Evolutionary conservation across 192 early-diverging fungal species (phyloP).

Genomic region (Jimgerdemannia flammicorona): DNA sequence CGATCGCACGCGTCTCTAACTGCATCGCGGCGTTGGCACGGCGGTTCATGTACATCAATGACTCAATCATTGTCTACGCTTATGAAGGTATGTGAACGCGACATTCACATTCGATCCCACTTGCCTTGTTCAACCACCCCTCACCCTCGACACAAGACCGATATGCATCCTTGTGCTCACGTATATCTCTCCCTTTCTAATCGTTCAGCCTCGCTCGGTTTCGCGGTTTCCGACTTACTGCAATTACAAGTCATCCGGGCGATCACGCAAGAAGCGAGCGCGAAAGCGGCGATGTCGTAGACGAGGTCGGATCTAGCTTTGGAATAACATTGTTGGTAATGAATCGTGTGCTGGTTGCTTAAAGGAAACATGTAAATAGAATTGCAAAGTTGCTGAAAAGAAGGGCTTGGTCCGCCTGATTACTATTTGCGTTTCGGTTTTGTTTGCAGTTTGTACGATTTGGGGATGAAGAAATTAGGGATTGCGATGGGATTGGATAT

Average conservation of each 20-base stretch:
- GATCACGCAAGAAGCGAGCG: conserved; percentile 28
- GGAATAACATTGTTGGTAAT: not conserved
- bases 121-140: too few relatives aligned
- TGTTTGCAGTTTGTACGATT: too few relatives aligned
- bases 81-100: conserved; percentile 64
- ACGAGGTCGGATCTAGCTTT: not conserved
- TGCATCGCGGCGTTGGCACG: conserved; percentile 78
- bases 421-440: too few relatives aligned
- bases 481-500: too few relatives aligned
- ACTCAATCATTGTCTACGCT: conserved; percentile 85
- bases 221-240: conserved; percentile 24
- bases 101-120: not conserved
- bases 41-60: conserved; percentile 80
- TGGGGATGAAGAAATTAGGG: too few relatives aligned
- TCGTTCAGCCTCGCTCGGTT: conserved; percentile 27
- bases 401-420: too few relatives aligned
- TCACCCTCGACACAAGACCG: not conserved
- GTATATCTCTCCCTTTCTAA: not conserved
- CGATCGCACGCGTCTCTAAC: conserved; percentile 89
- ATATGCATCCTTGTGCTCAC: not conserved
- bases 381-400: too few relatives aligned
- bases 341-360: too few relatives aligned
- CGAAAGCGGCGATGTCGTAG: conserved; percentile 1
- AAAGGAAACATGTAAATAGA: too few relatives aligned
- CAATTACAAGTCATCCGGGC: conserved; percentile 24